Base-by-base conservation (phyloP, 2,329 filamentous ascomycete genomes). In the Blastomyces parvus region DNA sequence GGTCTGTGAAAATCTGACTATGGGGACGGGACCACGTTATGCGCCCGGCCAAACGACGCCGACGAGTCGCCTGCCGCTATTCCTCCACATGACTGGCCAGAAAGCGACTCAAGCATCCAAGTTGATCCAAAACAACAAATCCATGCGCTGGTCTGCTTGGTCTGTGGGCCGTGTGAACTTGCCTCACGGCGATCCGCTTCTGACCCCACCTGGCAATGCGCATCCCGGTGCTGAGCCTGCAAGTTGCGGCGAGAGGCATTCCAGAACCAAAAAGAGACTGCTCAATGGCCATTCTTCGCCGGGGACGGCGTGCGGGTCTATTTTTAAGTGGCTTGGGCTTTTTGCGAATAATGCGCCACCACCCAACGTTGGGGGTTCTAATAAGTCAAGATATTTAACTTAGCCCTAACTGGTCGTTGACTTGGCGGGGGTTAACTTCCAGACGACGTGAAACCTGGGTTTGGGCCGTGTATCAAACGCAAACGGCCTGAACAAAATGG, bases 1-100 rank as follows among this genome's bases (percentile, higher is more conserved):
- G 30, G 33, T 30, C 22, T 44, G 2, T 42, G 22, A 4, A 42
- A 25, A 46, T 44, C 36, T 61, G n/a, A 42, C 33, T 56, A 25
- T 44, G 50, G 60, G 17, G 44, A 38, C 40, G 50, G 60, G 17
- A 42, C 48, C 60, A 62, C 60, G 50, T 56, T 56, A 33, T 62
- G 48, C 48, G 50, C 38, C 60, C 9, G 48, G 13, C 5, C 33
- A 8, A 36, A 19, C 40, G 40, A 17, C 40, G 17, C 5, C 22
- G 22, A 46, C 30, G 33, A 62, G 40, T 33, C 7, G n/a, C 22
- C 57, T 19, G 22, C 57, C n/a, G 13, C 1, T 46, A 44, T 59
- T 33, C 22, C 38, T 30, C 57, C 57, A 59, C 57, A 59, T 59
- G 57, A 59, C 25, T 59, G 57, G 42, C 27, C 25, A 46, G 38